Evolutionary conservation across 768 basidiomycete species (phyloP).

Genomic region (Trametes punicea): DNA sequence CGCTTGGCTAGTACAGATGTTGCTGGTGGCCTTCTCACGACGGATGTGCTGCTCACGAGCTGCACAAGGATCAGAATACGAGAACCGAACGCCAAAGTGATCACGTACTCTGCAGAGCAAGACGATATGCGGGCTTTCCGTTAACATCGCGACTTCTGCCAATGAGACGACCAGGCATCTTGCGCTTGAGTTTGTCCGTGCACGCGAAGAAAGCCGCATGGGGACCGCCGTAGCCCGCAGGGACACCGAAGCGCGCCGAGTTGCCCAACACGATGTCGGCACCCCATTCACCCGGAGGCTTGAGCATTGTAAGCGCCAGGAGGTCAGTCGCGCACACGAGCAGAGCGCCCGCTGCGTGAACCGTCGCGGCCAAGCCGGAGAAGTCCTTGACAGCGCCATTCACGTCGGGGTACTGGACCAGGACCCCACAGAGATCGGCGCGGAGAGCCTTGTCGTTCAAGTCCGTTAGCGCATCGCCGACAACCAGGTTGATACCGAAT

Average conservation of each 20-base stretch:
- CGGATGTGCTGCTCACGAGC: conserved; percentile 97
- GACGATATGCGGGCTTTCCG: conserved; percentile 85
- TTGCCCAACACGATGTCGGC: conserved; percentile 95
- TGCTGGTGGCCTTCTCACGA: conserved; percentile 96
- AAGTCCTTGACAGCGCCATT: conserved; percentile 82
- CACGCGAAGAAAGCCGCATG: conserved; percentile 98
- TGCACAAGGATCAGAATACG: conserved; percentile 28
- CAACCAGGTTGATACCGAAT: conserved; percentile 80
- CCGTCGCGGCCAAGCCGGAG: conserved; percentile 54
- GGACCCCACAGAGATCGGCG: conserved; percentile 74
- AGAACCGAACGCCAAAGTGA: neutral
- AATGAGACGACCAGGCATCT: conserved; percentile 98
- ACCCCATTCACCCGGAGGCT: conserved; percentile 98
- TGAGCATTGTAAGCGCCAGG: conserved; percentile 86
- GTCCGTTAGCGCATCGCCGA: conserved; percentile 55
- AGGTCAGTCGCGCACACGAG: conserved; percentile 90
- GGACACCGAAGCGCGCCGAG: conserved; percentile 95
- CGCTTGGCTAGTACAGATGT: conserved; percentile 97
- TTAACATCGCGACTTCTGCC: conserved; percentile 83
- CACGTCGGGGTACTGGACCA: conserved; percentile 93
- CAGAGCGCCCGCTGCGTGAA: conserved; percentile 75
- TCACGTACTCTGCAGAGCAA: conserved; percentile 87
- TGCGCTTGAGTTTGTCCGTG: conserved; percentile 87
- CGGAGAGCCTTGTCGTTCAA: conserved; percentile 52
- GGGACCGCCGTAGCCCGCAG: conserved; percentile 95